Conservation (phyloP, 2,329 filamentous ascomycete genomes). For the Cladophialophora carrionii region DNA sequence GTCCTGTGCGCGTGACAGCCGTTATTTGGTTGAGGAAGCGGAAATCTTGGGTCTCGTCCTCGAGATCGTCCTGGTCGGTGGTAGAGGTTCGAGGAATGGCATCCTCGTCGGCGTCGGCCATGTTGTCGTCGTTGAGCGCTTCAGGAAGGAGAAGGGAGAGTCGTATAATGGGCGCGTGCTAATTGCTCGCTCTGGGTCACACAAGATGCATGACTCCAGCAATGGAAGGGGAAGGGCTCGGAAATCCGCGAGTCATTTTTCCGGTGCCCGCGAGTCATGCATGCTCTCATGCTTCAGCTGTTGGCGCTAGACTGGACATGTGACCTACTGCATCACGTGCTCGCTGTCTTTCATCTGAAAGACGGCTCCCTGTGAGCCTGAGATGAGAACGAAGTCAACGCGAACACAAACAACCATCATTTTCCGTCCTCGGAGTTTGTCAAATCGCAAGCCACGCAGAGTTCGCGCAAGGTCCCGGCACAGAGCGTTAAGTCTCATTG, state of each 20-base stretch:
- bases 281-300: not conserved
- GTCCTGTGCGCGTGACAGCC: conserved; percentile 46
- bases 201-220: not conserved
- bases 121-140: conserved; percentile 29
- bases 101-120: conserved; percentile 53
- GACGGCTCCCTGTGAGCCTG: no score
- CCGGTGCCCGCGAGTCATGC: conserved; percentile 3
- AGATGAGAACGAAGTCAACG: no score
- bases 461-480: no score
- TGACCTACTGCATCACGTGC: no score
- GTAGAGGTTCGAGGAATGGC: conserved; percentile 40
- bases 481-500: no score
- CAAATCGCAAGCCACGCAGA: no score
- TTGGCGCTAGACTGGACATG: not conserved
- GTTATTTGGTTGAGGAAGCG: conserved; percentile 67
- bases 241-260: conserved; percentile 9
- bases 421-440: no score
- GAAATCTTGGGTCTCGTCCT: conserved; percentile 86
- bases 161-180: not conserved
- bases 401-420: no score
- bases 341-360: no score
- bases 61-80: conserved; percentile 63
- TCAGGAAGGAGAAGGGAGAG: not conserved
- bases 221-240: not conserved
- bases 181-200: not conserved